Evolutionary conservation across 805 yeast species (phyloP).

Genomic region (Yamadazyma paraphyllophila): DNA sequence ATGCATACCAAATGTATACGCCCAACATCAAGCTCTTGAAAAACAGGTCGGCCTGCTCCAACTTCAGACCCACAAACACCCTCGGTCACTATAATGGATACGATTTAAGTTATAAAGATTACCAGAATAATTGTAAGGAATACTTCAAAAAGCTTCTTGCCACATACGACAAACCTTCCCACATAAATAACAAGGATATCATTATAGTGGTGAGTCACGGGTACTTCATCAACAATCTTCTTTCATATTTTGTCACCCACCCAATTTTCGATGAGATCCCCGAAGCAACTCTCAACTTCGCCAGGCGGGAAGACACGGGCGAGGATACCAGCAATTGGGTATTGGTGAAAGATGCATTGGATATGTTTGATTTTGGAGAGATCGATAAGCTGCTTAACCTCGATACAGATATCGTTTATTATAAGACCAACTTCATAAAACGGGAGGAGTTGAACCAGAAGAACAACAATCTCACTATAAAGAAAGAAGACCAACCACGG

Average conservation of each 20-base stretch:
- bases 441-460: constrained; percentile 25
- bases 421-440: constrained; percentile 42
- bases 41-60: constrained; percentile 33
- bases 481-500: constrained; percentile 23
- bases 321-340: constrained; percentile 24
- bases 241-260: constrained; percentile 40
- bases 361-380: constrained; percentile 23
- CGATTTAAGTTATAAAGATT: constrained; percentile 37
- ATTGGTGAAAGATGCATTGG: constrained; percentile 32
- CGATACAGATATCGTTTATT: constrained; percentile 43
- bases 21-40: constrained; percentile 38
- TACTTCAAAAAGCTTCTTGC: constrained; percentile 42
- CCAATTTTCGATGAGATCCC: constrained; percentile 47
- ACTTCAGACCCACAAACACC: constrained; percentile 42
- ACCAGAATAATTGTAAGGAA: constrained; percentile 35
- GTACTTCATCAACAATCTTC: constrained; percentile 37
- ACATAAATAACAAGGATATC: constrained; percentile 31
- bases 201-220: constrained; percentile 42
- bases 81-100: constrained; percentile 45
- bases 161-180: constrained; percentile 37
- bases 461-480: constrained; percentile 3
- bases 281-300: constrained; percentile 36
- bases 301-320: constrained; percentile 18
- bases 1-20: constrained; percentile 46
- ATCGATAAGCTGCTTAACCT: constrained; percentile 33